phyloP scores from a whole-genome alignment of 139 green algal genomes.

The Auxenochlorella protothecoides region DNA sequence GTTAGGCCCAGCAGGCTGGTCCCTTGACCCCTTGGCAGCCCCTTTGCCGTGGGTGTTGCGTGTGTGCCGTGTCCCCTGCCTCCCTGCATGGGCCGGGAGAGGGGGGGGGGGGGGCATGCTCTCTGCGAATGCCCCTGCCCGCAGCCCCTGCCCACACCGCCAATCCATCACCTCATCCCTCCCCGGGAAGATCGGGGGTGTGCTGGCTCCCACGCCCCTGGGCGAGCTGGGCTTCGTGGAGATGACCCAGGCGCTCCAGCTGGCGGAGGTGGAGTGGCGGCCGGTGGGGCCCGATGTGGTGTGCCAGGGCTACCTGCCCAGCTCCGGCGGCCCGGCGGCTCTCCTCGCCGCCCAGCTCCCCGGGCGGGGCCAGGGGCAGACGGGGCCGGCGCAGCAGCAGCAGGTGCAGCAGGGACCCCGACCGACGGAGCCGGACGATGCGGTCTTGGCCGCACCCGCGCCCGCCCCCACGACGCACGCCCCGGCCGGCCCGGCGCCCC shows the following conservation, averaged over 20 bases:
- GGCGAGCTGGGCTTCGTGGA: slow-evolving; percentile 94
- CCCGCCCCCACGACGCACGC: background rate
- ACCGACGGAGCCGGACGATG: slow-evolving; percentile 2
- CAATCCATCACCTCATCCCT: too few species aligned
- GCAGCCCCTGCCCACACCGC: too few species aligned
- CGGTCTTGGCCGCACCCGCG: background rate
- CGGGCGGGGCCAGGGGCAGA: background rate
- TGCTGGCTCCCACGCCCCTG: slow-evolving; percentile 77
- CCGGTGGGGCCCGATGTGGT: slow-evolving; percentile 76
- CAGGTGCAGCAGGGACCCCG: background rate
- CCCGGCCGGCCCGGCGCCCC: background rate
- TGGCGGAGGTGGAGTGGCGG: slow-evolving; percentile 52
- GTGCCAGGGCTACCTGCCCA: slow-evolving; percentile 77
- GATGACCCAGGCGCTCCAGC: slow-evolving; percentile 85
- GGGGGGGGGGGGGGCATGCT: too few species aligned
- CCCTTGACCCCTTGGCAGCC: too few species aligned
- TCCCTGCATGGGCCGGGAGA: too few species aligned
- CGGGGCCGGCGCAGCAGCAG: slow-evolving; percentile 3
- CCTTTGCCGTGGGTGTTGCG: too few species aligned
- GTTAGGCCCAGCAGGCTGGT: too few species aligned
- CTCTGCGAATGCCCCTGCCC: too few species aligned
- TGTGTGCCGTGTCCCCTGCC: too few species aligned
- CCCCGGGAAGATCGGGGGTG: slow-evolving; percentile 42
- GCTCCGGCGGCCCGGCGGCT: slow-evolving; percentile 39
- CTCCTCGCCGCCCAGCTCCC: slow-evolving; percentile 8